Evolutionary conservation across 1,284 basidiomycete species (phyloP), one percentile per base, ranked within the genome.

Genomic region (Nidula niveotomentosa): DNA sequence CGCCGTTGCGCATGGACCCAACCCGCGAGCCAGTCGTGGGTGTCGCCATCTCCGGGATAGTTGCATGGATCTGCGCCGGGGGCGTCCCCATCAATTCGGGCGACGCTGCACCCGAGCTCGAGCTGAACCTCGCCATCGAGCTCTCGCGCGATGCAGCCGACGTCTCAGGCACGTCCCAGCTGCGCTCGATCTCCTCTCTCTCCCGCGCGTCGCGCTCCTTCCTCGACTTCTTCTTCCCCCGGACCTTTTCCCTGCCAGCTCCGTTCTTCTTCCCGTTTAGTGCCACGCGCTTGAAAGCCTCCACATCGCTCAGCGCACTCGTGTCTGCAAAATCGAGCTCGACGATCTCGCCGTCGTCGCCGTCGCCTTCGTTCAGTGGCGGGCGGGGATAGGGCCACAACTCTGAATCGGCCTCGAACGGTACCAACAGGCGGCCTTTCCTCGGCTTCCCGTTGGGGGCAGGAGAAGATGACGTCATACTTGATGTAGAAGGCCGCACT

Each of bases 321-420:
- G 79, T 90, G 52, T 90, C 88, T 4, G 77, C 76, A 62, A 88
- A 90, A 64, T 87, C 85, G 48, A 90, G 79, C 65, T 90, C 88
- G 6, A 90, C 77, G 18, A 90, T 80, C 48, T 85, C 83, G 12
- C 68, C 67, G 6, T 69, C 72, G 5, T 63, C 62, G 41, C 53
- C 56, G 17, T 58, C 56, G 30, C 30, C 30, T 4, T 53, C 60
- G 15, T 62, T 62, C 17, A 54, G 56, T 3, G 76, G 76, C 2
- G 76, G 72, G 12, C 78, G 79, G 0, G 83, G 78, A 60, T 88
- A 87, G 8, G 85, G 85, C 86, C 86, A 88, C 9, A 87, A 71
- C 36, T 84, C 81, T 23, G 81, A 81, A 58, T 84, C 80, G 1
- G 78, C 69, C 55, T 81, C 77, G 60, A 86, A 87, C 0, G 84